Evolutionary conservation across 2,329 filamentous ascomycete genomes (phyloP).

Genomic region (Neonectria sp.): DNA sequence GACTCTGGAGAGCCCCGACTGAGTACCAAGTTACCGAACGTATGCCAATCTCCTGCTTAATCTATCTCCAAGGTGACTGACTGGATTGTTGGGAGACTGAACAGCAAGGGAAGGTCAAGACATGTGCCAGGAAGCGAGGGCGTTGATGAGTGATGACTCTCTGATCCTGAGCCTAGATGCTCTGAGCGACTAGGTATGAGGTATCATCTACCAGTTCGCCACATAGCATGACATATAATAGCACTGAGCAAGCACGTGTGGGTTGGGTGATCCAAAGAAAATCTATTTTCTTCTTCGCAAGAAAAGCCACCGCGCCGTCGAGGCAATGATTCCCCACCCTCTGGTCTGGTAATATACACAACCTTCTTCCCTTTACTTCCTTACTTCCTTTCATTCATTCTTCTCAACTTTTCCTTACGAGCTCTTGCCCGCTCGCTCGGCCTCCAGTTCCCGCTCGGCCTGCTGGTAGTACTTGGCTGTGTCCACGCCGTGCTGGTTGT

Average conservation of each 20-base stretch:
- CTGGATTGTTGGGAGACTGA: neutral
- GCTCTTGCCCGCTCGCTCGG: conserved; percentile 64
- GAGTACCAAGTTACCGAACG: no score
- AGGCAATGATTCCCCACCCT: conserved; percentile 34
- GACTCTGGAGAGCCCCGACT: no score
- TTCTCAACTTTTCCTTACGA: conserved; percentile 27
- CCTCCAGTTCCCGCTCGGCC: conserved; percentile 93
- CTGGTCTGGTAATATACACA: conserved; percentile 48
- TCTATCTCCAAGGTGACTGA: neutral
- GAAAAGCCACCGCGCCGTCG: conserved; percentile 40
- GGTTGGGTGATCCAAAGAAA: conserved; percentile 13
- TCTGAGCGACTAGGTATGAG: no score
- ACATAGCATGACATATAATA: neutral
- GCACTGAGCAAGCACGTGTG: no score
- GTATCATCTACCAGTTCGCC: neutral
- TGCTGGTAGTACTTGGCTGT: conserved; percentile 99
- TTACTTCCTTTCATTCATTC: conserved; percentile 14
- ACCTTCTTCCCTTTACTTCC: conserved; percentile 12
- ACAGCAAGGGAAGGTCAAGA: neutral
- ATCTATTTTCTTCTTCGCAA: conserved; percentile 44
- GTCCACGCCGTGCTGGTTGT: conserved; percentile 94
- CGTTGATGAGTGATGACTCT: neutral
- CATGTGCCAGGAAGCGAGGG: neutral
- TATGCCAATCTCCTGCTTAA: neutral
- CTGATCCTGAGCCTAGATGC: neutral